Conservation (phyloP, 1,284 basidiomycete species). For the Ceratobasidium sp. region DNA sequence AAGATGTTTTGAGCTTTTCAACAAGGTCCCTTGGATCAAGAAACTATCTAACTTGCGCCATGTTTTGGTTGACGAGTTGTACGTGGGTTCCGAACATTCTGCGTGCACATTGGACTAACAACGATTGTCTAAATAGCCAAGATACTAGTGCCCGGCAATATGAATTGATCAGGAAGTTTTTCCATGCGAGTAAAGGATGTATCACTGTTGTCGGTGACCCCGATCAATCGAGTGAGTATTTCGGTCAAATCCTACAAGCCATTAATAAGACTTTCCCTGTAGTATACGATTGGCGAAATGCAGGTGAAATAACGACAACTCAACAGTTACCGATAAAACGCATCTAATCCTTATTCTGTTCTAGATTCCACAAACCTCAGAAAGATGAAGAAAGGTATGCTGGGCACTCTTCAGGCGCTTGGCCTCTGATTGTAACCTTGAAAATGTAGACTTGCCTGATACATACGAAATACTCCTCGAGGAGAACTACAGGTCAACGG, state of each 20-base stretch:
- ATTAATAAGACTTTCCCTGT: no score
- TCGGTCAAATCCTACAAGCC: no score
- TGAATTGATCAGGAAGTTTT: constrained; percentile 76
- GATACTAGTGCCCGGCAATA: constrained; percentile 92
- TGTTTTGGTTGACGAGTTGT: constrained; percentile 94
- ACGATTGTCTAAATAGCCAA: constrained; percentile 64
- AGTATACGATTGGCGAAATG: constrained; percentile 92
- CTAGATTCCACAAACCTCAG: constrained; percentile 76
- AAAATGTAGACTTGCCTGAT: constrained; percentile 69
- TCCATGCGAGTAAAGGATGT: constrained; percentile 68
- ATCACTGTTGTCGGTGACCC: constrained; percentile 93
- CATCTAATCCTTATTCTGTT: not conserved
- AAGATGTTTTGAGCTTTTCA: constrained; percentile 79
- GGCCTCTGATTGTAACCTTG: not conserved
- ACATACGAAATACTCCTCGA: constrained; percentile 82
- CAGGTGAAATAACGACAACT: constrained; percentile 56
- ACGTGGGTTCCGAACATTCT: constrained; percentile 54
- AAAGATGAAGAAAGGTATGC: constrained; percentile 76
- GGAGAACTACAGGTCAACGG: constrained; percentile 90
- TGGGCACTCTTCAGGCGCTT: not conserved
- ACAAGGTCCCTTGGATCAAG: constrained; percentile 59
- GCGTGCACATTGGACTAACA: constrained; percentile 24
- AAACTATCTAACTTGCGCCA: constrained; percentile 76
- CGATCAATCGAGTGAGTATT: constrained; percentile 81
- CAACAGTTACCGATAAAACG: not conserved